Evolutionary conservation across 2,329 filamentous ascomycete genomes (phyloP).

Genomic region (Exophiala alcalophila): DNA sequence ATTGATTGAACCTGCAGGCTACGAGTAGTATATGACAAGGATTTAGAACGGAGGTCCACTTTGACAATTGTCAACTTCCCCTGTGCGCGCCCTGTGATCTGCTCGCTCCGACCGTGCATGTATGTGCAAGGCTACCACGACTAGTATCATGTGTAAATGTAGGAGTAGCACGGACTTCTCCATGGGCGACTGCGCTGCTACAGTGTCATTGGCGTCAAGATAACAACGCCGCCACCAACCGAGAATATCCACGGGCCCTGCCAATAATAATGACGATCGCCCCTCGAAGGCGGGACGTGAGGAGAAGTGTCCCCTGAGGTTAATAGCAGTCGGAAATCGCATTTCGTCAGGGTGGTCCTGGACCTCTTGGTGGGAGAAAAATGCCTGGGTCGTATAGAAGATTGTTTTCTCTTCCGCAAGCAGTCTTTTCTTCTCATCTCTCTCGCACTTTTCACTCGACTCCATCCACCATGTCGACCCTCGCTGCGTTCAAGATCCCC

Average conservation of each 20-base stretch:
- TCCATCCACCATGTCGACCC: slow-evolving; percentile 48
- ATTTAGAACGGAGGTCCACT: too few species aligned
- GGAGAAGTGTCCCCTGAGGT: neutral
- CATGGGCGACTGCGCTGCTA: too few species aligned
- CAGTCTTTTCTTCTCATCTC: slow-evolving; percentile 11
- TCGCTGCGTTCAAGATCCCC: slow-evolving; percentile 85
- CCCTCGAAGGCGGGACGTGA: slow-evolving; percentile 1
- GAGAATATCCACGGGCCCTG: slow-evolving; percentile 14
- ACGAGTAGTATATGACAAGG: too few species aligned
- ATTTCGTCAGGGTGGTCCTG: slow-evolving; percentile 7
- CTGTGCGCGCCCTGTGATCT: too few species aligned
- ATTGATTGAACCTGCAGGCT: neutral
- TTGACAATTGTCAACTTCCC: too few species aligned
- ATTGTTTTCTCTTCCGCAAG: slow-evolving; percentile 14
- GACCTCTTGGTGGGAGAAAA: slow-evolving; percentile 4
- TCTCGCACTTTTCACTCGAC: slow-evolving; percentile 19
- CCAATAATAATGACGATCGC: too few species aligned
- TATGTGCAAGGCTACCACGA: too few species aligned
- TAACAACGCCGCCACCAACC: slow-evolving; percentile 12
- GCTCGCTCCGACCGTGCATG: too few species aligned
- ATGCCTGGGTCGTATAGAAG: slow-evolving; percentile 20
- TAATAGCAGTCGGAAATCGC: too few species aligned
- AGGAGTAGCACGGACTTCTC: slow-evolving; percentile 25
- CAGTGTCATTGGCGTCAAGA: too few species aligned
- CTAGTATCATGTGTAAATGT: too few species aligned